Evolutionary conservation across 768 basidiomycete species (phyloP).

Genomic region (Rhizopogon sp.): DNA sequence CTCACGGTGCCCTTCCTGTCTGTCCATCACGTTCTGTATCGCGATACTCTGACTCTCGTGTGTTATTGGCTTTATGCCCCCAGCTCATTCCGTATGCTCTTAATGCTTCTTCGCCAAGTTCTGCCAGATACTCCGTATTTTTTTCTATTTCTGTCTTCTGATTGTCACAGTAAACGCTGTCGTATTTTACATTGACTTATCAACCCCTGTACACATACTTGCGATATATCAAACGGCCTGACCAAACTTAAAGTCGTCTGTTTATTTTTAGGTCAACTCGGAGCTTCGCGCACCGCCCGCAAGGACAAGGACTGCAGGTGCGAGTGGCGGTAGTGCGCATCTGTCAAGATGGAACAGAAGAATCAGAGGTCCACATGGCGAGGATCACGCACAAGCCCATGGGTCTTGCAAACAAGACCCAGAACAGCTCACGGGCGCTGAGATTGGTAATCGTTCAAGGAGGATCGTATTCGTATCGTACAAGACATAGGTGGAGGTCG

Average conservation of each 20-base stretch:
- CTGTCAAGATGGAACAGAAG: not conserved
- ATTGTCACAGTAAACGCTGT: conserved; percentile 10
- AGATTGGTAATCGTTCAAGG: not conserved
- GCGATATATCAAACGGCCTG: not conserved
- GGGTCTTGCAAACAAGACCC: too few relatives aligned
- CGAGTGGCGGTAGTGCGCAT: not conserved
- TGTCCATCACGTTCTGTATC: conserved; percentile 2
- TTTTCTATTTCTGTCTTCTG: not conserved
- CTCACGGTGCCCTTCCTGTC: conserved; percentile 13
- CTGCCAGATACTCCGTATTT: not conserved
- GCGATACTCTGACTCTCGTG: not conserved
- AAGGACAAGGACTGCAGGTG: not conserved
- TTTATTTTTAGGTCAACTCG: not conserved
- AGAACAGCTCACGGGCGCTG: not conserved
- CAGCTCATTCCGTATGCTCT: conserved; percentile 2
- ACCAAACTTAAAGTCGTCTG: too few relatives aligned
- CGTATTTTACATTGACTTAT: conserved; percentile 6
- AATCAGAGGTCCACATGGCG: not conserved
- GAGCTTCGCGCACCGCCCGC: too few relatives aligned
- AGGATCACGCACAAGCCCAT: too few relatives aligned
- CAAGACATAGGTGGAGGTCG: not conserved
- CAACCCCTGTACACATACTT: not conserved
- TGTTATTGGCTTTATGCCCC: conserved; percentile 5
- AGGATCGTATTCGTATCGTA: not conserved
- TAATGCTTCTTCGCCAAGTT: not conserved